Evolutionary conservation across 2,329 filamentous ascomycete species (phyloP).

Genomic region (Fusarium sp.): DNA sequence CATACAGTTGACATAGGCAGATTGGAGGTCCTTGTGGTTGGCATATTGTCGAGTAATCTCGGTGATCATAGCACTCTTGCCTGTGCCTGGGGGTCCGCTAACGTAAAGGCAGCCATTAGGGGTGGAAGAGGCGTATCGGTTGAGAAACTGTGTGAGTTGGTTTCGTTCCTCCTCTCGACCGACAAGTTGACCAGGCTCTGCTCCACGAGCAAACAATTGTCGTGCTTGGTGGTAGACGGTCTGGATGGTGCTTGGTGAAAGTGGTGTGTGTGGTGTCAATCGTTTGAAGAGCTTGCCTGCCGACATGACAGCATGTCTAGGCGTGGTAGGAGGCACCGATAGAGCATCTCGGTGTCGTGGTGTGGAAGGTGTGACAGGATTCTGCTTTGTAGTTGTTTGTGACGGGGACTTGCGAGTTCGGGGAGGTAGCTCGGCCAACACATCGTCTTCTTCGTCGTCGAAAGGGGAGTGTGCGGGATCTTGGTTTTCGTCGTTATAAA

Average conservation of each 20-base stretch:
- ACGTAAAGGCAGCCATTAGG: constrained; percentile 90
- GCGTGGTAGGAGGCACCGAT: constrained; percentile 78
- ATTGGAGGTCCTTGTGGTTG: constrained; percentile 67
- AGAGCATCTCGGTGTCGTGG: constrained; percentile 84
- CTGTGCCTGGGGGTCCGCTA: constrained; percentile 94
- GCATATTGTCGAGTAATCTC: constrained; percentile 76
- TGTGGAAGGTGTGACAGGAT: constrained; percentile 75
- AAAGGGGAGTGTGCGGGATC: constrained; percentile 56
- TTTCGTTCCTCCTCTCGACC: constrained; percentile 77
- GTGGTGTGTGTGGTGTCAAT: constrained; percentile 79
- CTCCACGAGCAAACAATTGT: constrained; percentile 85
- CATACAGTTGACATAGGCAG: constrained; percentile 94
- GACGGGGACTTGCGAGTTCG: constrained; percentile 47
- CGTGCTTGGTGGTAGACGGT: constrained; percentile 90
- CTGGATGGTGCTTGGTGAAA: constrained; percentile 73
- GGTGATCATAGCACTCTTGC: constrained; percentile 93
- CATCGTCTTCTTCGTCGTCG: constrained; percentile 57
- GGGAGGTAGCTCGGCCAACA: constrained; percentile 51
- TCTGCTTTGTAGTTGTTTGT: constrained; percentile 54
- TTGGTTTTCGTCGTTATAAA: constrained; percentile 75
- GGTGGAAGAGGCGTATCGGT: constrained; percentile 67
- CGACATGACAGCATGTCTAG: constrained; percentile 84
- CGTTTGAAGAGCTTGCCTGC: constrained; percentile 80
- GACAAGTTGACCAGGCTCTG: constrained; percentile 78
- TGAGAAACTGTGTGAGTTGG: constrained; percentile 77